phyloP scores from a whole-genome alignment of 2,329 filamentous ascomycete species.

The Trichoderma brevicompactum region DNA sequence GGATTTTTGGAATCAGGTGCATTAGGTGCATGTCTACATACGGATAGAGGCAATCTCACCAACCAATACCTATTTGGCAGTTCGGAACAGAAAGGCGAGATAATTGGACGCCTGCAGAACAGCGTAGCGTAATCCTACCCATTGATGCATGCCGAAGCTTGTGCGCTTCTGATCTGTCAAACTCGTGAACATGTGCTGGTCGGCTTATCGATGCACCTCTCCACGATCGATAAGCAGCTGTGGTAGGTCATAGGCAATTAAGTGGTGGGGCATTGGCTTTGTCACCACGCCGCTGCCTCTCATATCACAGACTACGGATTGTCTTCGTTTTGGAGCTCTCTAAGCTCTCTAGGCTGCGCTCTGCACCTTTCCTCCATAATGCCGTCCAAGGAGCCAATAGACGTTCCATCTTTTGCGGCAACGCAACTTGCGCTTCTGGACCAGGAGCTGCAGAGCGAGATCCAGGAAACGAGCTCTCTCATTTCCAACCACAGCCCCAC shows the following conservation, averaged over 20 bases:
- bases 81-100: not conserved
- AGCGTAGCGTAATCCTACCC: not conserved
- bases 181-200: not conserved
- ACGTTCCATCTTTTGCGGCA: conserved; percentile 70
- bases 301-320: not conserved
- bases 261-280: conserved; percentile 10
- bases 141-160: not conserved
- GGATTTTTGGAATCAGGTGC: not conserved
- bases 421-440: conserved; percentile 73
- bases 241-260: not conserved
- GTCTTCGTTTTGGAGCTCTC: not conserved
- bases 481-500: conserved; percentile 70
- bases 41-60: not conserved
- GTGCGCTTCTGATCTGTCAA: not conserved
- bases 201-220: conserved; percentile 5
- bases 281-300: not conserved
- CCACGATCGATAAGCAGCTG: not conserved
- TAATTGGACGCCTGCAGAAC: not conserved
- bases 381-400: conserved; percentile 51
- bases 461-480: conserved; percentile 69
- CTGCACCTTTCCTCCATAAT: conserved; percentile 35
- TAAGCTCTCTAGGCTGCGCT: not conserved
- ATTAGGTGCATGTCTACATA: not conserved
- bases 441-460: conserved; percentile 72
- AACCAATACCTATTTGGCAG: not conserved